Conservation (phyloP, 2,329 filamentous ascomycete genomes). For the Colletotrichum sp. region DNA sequence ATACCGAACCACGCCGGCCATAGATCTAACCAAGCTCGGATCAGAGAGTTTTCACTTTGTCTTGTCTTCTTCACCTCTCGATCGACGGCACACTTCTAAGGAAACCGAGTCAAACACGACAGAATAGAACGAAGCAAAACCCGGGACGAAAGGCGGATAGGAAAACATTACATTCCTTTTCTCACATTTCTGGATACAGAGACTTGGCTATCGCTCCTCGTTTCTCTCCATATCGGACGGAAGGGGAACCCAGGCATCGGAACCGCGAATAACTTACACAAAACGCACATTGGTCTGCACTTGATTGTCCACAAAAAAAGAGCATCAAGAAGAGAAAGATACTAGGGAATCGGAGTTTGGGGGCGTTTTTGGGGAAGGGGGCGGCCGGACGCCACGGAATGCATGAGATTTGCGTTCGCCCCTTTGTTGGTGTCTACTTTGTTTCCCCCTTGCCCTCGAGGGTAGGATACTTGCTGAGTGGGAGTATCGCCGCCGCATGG, state of each 20-base stretch:
- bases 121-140: background rate
- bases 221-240: background rate
- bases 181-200: background rate
- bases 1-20: background rate
- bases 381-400: background rate
- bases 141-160: background rate
- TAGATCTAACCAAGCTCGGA: too few species aligned
- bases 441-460: background rate
- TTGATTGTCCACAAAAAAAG: background rate
- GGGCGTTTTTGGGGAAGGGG: background rate
- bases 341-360: background rate
- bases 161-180: background rate
- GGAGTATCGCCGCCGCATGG: fast-evolving
- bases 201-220: background rate
- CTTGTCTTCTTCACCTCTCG: background rate
- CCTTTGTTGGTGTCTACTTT: background rate
- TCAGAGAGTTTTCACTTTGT: background rate
- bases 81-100: background rate
- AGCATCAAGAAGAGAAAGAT: background rate
- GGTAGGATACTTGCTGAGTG: background rate
- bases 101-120: background rate
- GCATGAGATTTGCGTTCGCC: background rate
- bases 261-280: background rate
- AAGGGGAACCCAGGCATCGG: background rate
- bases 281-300: background rate